Percentiles rank a stretch among this genome's conserved stretches.
phyloP scores from a whole-genome alignment of 1,284 basidiomycete genomes.

The Coniferiporia weirii region DNA sequence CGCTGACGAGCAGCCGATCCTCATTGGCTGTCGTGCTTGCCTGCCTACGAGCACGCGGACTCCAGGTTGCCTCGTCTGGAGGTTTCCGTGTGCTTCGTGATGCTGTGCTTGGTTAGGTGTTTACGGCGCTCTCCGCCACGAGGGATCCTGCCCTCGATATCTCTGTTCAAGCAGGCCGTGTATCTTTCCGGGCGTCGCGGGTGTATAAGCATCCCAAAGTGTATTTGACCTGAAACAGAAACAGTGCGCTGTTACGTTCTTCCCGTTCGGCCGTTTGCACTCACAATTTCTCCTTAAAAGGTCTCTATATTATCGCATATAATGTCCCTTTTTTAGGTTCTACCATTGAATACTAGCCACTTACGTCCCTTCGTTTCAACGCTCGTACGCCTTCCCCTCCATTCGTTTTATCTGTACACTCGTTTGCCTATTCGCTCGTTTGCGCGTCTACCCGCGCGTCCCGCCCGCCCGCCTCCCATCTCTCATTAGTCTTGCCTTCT shows the following conservation, averaged over 20 bases:
- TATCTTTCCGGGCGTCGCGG: not conserved
- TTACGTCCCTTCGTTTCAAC: not conserved
- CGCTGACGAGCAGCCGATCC: not conserved
- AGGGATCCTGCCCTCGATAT: not conserved
- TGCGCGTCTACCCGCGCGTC: too few species aligned
- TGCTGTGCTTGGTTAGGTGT: not conserved
- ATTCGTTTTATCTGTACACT: not conserved
- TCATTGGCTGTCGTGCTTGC: not conserved
- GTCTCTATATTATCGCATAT: not conserved
- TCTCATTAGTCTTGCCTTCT: not conserved
- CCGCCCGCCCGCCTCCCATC: too few species aligned
- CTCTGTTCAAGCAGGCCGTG: not conserved
- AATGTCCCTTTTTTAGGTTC: not conserved
- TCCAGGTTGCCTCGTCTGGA: not conserved
- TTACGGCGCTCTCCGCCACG: not conserved
- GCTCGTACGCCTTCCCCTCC: not conserved
- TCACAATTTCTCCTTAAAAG: constrained; percentile 7
- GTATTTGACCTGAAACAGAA: constrained; percentile 8
- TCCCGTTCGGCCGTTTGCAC: not conserved
- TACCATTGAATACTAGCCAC: not conserved
- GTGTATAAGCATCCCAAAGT: too few species aligned
- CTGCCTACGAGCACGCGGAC: not conserved
- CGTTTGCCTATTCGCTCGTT: too few species aligned
- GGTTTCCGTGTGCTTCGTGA: not conserved
- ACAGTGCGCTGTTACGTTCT: constrained; percentile 1